phyloP scores from a whole-genome alignment of 2,329 filamentous ascomycete genomes.

The Penicillium sp. region DNA sequence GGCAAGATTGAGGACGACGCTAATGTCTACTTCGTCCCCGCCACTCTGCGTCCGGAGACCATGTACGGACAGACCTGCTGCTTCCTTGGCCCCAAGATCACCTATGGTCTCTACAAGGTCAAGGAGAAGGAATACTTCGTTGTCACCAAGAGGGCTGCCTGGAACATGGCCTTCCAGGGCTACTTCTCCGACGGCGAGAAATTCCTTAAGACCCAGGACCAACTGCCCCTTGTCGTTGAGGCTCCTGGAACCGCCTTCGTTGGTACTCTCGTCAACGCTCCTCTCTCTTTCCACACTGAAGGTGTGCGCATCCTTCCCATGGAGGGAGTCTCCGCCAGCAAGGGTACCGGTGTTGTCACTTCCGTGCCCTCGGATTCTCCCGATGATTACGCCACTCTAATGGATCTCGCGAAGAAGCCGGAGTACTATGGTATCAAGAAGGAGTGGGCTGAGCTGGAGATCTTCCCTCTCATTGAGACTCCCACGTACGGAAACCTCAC shows the following conservation, averaged over 20 bases:
- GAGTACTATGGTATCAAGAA: conserved; percentile 95
- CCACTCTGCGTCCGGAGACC: conserved; percentile 87
- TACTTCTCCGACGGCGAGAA: conserved; percentile 58
- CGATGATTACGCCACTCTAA: conserved; percentile 83
- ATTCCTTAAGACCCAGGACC: conserved; percentile 55
- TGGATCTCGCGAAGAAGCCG: conserved; percentile 84
- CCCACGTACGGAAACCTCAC: conserved; percentile 78
- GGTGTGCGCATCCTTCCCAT: conserved; percentile 87
- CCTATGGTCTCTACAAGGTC: conserved; percentile 78
- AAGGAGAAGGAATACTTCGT: conserved; percentile 73
- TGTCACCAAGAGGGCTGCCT: conserved; percentile 69
- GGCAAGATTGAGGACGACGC: conserved; percentile 70
- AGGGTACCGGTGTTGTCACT: conserved; percentile 93
- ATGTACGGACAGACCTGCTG: conserved; percentile 98
- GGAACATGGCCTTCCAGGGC: conserved; percentile 94
- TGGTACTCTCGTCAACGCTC: conserved; percentile 81
- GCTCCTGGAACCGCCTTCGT: conserved; percentile 70
- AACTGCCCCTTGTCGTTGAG: conserved; percentile 64
- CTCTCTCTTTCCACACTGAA: conserved; percentile 72
- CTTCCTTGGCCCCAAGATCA: conserved; percentile 83
- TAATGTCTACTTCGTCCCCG: conserved; percentile 80
- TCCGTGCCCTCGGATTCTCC: conserved; percentile 92
- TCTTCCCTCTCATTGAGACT: conserved; percentile 79
- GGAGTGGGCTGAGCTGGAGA: conserved; percentile 88
- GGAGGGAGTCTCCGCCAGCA: conserved; percentile 82